Conservation (phyloP, 768 basidiomycete genomes). For the Lentinula sp. region DNA sequence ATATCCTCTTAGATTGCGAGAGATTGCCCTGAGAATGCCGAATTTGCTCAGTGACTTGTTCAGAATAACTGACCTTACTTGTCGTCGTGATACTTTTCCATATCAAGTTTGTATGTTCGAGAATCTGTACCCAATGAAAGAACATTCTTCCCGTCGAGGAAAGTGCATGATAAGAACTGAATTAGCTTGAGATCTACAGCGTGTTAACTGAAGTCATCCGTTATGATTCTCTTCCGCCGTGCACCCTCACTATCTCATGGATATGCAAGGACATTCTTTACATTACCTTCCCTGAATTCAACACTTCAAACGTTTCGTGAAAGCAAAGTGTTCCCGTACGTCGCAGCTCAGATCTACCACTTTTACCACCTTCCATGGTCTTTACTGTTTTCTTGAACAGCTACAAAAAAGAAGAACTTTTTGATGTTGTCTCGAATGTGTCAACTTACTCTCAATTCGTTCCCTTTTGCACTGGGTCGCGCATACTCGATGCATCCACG, state of each 20-base stretch:
- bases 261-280: constrained; percentile 26
- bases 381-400: constrained; percentile 32
- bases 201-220: background rate
- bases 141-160: too few species aligned
- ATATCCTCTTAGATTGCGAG: constrained; percentile 45
- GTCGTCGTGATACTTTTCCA: background rate
- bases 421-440: constrained; percentile 83
- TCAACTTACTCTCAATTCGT: constrained; percentile 81
- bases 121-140: background rate
- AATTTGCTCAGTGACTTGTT: constrained; percentile 38
- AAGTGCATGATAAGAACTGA: too few species aligned
- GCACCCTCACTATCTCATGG: background rate
- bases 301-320: constrained; percentile 70
- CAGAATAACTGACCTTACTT: background rate
- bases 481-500: constrained; percentile 41
- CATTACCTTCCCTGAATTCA: constrained; percentile 32
- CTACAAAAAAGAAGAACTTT: constrained; percentile 74
- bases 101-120: background rate
- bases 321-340: constrained; percentile 84
- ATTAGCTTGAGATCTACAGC: too few species aligned
- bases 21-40: constrained; percentile 55
- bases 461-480: constrained; percentile 80
- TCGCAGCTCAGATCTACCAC: constrained; percentile 10
- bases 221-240: background rate
- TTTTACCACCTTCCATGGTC: background rate